Conservation (phyloP, 1,139 yeast genomes). For the Pneumocystis oryctolagi region DNA sequence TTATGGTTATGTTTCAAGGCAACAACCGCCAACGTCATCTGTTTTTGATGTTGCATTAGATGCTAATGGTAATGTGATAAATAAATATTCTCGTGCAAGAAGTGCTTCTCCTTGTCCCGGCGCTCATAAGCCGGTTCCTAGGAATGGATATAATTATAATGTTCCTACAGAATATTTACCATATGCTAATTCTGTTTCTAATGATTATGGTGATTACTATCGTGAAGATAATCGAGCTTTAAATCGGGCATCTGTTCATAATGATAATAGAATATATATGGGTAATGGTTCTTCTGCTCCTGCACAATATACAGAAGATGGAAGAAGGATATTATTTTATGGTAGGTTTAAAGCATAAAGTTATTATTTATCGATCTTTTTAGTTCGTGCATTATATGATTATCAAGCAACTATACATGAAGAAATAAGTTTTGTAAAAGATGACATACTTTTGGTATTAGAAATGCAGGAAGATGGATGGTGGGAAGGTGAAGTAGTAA, state of each 20-base stretch:
- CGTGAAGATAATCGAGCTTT: background rate
- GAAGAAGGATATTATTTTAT: slow-evolving; percentile 10
- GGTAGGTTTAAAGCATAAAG: slow-evolving; percentile 2
- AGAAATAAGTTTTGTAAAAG: slow-evolving; percentile 58
- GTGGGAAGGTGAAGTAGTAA: slow-evolving; percentile 67
- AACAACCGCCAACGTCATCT: background rate
- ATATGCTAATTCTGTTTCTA: background rate
- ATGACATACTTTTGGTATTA: slow-evolving; percentile 55
- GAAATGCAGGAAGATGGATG: slow-evolving; percentile 77
- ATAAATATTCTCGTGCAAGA: background rate
- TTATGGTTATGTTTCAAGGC: background rate
- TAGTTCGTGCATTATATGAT: slow-evolving; percentile 44
- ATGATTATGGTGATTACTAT: background rate
- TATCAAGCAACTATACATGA: slow-evolving; percentile 69
- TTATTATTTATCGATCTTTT: background rate
- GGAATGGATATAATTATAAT: background rate
- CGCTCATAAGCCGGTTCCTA: background rate
- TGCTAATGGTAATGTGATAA: slow-evolving; percentile 1
- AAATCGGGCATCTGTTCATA: background rate
- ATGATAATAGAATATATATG: background rate
- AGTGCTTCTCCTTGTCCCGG: background rate
- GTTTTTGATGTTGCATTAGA: background rate
- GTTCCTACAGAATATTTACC: background rate
- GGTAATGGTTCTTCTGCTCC: background rate
- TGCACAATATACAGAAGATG: slow-evolving; percentile 9